Evolutionary conservation across 163 green algal genomes (phyloP), one percentile per base, ranked within the genome.

Genomic region (Scenedesmus sp.): DNA sequence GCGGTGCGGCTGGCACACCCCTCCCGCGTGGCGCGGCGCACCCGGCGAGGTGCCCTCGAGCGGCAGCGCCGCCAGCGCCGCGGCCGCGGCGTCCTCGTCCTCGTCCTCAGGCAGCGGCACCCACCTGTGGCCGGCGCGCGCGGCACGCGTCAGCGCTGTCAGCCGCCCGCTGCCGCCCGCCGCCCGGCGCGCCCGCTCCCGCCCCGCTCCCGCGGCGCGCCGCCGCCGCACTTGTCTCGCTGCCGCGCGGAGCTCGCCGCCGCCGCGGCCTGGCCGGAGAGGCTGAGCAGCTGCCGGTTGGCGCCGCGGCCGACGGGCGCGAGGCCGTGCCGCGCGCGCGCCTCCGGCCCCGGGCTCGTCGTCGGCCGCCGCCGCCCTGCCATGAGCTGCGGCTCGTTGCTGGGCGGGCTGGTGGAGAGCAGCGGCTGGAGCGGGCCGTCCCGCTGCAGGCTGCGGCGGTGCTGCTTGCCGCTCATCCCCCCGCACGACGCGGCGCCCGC

Each of bases 181-280:
- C n/a, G n/a, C n/a, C n/a, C n/a, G n/a, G n/a, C n/a, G n/a, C n/a
- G n/a, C n/a, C n/a, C n/a, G n/a, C n/a, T n/a, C n/a, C n/a, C n/a
- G n/a, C n/a, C n/a, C n/a, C n/a, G n/a, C n/a, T n/a, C n/a, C n/a
- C n/a, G n/a, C n/a, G n/a, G n/a, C n/a, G n/a, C n/a, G n/a, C n/a
- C n/a, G n/a, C n/a, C n/a, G n/a, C 15, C 71, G 71, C 34, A 80
- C 71, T 80, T 80, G 71, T 80, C 71, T 64, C 71, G 71, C 47
- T 80, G 71, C 18, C 71, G 44, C 11, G 39, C 36, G n/a, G 58
- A n/a, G n/a, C n/a, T n/a, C n/a, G n/a, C n/a, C n/a, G n/a, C n/a
- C n/a, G n/a, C n/a, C n/a, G n/a, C n/a, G n/a, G n/a, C n/a, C 24
- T 70, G 71, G 0, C 42, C 31, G 28, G 42, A 44, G 4, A 77